Percentiles rank a stretch among this genome's conserved stretches.
Evolutionary conservation across 805 yeast species (phyloP).

Genomic region (Barnettozyma botsteinii): DNA sequence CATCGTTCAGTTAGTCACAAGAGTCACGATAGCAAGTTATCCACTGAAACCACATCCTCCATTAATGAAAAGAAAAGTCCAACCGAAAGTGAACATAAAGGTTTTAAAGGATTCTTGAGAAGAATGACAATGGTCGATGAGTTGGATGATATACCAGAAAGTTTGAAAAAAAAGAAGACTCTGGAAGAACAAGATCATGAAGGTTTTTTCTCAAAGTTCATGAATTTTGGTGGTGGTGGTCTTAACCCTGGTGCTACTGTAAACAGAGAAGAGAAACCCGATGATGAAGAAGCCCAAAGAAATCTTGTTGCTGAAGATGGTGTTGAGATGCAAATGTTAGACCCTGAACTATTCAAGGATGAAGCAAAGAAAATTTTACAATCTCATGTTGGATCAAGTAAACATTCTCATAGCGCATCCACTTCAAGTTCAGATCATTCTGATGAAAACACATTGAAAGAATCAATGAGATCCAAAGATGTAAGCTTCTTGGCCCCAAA

Average conservation of each 20-base stretch:
- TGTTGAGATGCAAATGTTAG: conserved; percentile 41
- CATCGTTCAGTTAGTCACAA: not conserved
- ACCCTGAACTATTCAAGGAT: conserved; percentile 36
- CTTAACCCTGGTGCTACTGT: conserved; percentile 30
- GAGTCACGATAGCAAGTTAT: not conserved
- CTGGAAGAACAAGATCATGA: conserved; percentile 21
- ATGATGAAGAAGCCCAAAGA: conserved; percentile 34
- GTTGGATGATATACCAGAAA: conserved; percentile 12
- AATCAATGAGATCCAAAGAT: conserved; percentile 18
- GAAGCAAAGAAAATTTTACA: conserved; percentile 53
- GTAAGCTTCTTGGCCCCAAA: conserved; percentile 32
- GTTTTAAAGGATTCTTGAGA: conserved; percentile 18
- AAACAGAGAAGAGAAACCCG: conserved; percentile 11
- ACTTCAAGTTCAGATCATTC: conserved; percentile 6
- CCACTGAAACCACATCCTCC: not conserved
- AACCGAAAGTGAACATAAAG: conserved; percentile 9
- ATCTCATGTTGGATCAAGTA: conserved; percentile 30
- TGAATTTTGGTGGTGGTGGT: conserved; percentile 29
- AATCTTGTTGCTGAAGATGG: conserved; percentile 26
- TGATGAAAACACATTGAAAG: conserved; percentile 21
- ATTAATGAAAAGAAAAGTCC: not conserved
- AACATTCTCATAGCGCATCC: not conserved
- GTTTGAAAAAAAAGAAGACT: conserved; percentile 4
- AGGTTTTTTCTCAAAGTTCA: conserved; percentile 26
- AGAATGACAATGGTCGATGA: conserved; percentile 19